phyloP scores from a whole-genome alignment of 495 filamentous ascomycete genomes.

The Pyrenopolyporus hunteri region DNA sequence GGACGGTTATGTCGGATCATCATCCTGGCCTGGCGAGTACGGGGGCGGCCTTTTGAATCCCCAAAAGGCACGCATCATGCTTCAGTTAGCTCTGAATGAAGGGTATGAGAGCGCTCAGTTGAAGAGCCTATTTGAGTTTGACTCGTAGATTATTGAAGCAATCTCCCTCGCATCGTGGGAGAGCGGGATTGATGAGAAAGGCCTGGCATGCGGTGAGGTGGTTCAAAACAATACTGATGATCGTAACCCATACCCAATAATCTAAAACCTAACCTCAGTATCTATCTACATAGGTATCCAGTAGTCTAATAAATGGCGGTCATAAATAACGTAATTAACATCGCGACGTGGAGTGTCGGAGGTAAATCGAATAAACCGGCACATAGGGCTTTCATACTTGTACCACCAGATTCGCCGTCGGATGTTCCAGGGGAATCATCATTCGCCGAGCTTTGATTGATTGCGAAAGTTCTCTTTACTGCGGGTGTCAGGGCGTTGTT shows the following conservation, averaged over 20 bases:
- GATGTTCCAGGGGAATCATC: slow-evolving; percentile 4
- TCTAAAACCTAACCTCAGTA: no score
- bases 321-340: neutral
- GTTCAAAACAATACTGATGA: no score
- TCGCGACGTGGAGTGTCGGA: neutral
- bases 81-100: slow-evolving; percentile 42
- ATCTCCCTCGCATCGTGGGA: no score
- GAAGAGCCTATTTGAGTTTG: slow-evolving; percentile 23
- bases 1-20: slow-evolving; percentile 33
- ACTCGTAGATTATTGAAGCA: slow-evolving; percentile 10
- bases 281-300: neutral
- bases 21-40: slow-evolving; percentile 20
- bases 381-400: neutral
- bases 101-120: slow-evolving; percentile 34
- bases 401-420: slow-evolving; percentile 13
- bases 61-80: slow-evolving; percentile 45
- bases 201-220: no score
- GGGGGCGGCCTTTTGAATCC: slow-evolving; percentile 44
- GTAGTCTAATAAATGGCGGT: slow-evolving; percentile 18
- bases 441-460: slow-evolving; percentile 13
- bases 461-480: slow-evolving; percentile 35
- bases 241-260: no score
- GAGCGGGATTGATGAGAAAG: no score
- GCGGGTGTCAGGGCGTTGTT: slow-evolving; percentile 43
- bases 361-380: slow-evolving; percentile 7